phyloP scores from a whole-genome alignment of 495 filamentous ascomycete species.

The Trichoderma gamsii region DNA sequence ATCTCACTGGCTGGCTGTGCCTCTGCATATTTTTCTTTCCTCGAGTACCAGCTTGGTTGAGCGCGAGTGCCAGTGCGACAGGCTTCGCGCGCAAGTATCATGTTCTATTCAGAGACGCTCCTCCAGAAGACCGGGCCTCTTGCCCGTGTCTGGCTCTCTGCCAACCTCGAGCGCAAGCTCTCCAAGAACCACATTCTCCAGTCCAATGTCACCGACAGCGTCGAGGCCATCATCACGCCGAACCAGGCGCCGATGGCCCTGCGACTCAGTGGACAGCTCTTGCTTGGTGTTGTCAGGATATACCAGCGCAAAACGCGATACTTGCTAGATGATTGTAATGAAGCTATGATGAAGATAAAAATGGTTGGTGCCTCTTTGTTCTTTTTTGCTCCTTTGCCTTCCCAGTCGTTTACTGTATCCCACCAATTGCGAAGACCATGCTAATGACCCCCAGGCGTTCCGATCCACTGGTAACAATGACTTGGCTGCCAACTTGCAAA shows the following conservation, averaged over 20 bases:
- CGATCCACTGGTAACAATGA: constrained; percentile 74
- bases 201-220: constrained; percentile 86
- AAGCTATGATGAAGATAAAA: constrained; percentile 94
- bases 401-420: no score
- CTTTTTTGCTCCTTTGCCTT: no score
- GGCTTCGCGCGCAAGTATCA: constrained; percentile 36
- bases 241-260: constrained; percentile 93
- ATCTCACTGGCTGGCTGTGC: constrained; percentile 7
- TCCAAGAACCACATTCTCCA: constrained; percentile 91
- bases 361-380: constrained; percentile 59
- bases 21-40: background rate
- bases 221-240: constrained; percentile 87
- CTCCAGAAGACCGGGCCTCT: constrained; percentile 94
- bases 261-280: constrained; percentile 84
- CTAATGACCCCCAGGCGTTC: constrained; percentile 56
- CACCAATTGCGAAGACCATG: constrained; percentile 16
- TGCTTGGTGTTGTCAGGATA: constrained; percentile 93
- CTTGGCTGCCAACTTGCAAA: constrained; percentile 57
- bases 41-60: background rate
- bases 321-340: constrained; percentile 92
- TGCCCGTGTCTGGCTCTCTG: constrained; percentile 95
- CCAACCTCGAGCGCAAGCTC: constrained; percentile 95
- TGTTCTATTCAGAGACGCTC: constrained; percentile 98
- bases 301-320: constrained; percentile 97
- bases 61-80: background rate